Evolutionary conservation across 1,139 yeast species (phyloP).

Genomic region (Hanseniaspora uvarum): DNA sequence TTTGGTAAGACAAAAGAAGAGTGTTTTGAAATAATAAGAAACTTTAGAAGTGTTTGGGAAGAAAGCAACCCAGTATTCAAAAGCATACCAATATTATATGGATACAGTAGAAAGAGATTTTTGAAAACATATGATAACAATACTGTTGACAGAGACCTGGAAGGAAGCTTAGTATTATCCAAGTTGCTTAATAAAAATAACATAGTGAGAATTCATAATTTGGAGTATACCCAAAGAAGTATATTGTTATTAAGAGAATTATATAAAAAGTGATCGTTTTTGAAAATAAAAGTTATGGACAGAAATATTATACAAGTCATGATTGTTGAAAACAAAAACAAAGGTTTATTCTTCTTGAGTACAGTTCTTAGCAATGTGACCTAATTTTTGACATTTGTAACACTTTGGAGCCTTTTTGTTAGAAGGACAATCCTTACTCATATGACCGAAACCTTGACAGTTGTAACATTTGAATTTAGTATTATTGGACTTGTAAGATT

Average conservation of each 20-base stretch:
- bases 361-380: slow-evolving; percentile 85
- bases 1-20: slow-evolving; percentile 71
- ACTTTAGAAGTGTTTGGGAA: slow-evolving; percentile 45
- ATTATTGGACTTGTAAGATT: slow-evolving; percentile 18
- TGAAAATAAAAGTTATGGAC: too few relatives aligned
- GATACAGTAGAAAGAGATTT: slow-evolving; percentile 76
- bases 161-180: slow-evolving; percentile 61
- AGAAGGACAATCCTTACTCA: slow-evolving; percentile 69
- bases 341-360: slow-evolving; percentile 36
- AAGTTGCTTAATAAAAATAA: slow-evolving; percentile 36
- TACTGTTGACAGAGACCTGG: slow-evolving; percentile 53
- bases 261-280: slow-evolving; percentile 1
- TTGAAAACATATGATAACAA: slow-evolving; percentile 55
- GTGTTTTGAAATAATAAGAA: slow-evolving; percentile 54
- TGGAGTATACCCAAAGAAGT: slow-evolving; percentile 53
- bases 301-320: too few relatives aligned
- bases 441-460: slow-evolving; percentile 84
- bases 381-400: slow-evolving; percentile 81
- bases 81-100: slow-evolving; percentile 62
- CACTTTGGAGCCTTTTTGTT: slow-evolving; percentile 47
- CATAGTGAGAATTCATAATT: slow-evolving; percentile 85
- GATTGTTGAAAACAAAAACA: not conserved
- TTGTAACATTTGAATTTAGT: slow-evolving; percentile 69
- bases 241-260: slow-evolving; percentile 62
- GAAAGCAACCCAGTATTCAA: slow-evolving; percentile 33